These are phyloP conservation scores for Plasmodium inui DNA, from an alignment of 169 alveolate species.

Conservation along the genomic window DNA sequence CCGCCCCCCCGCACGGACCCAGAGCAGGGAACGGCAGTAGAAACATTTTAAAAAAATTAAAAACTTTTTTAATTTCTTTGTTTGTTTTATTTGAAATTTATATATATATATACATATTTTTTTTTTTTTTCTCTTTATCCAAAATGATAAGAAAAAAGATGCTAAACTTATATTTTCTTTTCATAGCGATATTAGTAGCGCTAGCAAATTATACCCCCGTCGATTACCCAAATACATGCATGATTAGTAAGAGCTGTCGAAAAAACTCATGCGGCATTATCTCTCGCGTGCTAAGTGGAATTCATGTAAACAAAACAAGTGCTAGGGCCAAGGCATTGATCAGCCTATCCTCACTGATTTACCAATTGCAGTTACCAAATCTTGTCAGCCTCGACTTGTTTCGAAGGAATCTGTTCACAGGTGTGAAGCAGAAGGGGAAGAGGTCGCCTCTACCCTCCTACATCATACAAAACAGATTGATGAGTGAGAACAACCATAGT, in stretches of 20 bases:
- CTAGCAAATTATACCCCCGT: slow-evolving; percentile 7
- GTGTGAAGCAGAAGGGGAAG: neutral
- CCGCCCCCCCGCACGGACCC: neutral
- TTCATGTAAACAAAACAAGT: slow-evolving; percentile 7
- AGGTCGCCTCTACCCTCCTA: slow-evolving; percentile 16
- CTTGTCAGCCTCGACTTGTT: slow-evolving; percentile 22
- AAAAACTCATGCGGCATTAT: slow-evolving; percentile 30
- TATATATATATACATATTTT: neutral
- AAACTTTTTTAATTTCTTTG: neutral
- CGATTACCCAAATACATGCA: slow-evolving; percentile 47
- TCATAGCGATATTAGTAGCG: slow-evolving; percentile 34
- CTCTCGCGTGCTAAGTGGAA: slow-evolving; percentile 45
- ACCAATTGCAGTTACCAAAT: slow-evolving; percentile 5
- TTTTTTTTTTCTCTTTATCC: neutral
- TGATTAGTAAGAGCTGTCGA: slow-evolving; percentile 60
- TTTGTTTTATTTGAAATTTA: neutral
- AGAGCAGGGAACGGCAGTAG: neutral
- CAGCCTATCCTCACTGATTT: slow-evolving; percentile 12
- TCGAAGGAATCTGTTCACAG: slow-evolving; percentile 7
- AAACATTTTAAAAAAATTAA: neutral
- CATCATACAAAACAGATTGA: slow-evolving; percentile 39
- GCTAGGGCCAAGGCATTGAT: neutral
- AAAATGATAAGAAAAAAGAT: slow-evolving; percentile 31
- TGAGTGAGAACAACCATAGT: slow-evolving; percentile 52
- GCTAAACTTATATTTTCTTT: neutral